Conservation (phyloP, 306 rosid species). For the Gleditsia sinensis region DNA sequence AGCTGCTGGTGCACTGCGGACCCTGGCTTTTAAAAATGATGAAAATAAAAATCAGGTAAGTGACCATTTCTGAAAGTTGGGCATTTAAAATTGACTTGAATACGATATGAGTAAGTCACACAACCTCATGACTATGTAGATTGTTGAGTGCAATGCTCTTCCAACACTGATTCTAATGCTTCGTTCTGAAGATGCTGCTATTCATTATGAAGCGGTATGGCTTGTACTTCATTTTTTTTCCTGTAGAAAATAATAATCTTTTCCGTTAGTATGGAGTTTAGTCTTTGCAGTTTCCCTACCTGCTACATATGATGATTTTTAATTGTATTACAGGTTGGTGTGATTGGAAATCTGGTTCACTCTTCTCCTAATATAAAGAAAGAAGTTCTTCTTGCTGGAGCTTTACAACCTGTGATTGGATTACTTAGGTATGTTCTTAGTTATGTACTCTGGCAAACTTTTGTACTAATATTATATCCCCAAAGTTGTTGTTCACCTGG, state of each 20-base stretch:
- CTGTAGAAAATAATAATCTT: conserved; percentile 6
- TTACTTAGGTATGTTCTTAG: conserved; percentile 61
- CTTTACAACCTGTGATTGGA: conserved; percentile 89
- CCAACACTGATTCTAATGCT: conserved; percentile 92
- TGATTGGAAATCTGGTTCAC: conserved; percentile 91
- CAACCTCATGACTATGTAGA: conserved; percentile 53
- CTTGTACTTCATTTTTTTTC: background rate
- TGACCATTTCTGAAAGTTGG: conserved; percentile 13
- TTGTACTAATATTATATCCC: background rate
- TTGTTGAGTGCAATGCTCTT: conserved; percentile 91
- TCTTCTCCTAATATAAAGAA: conserved; percentile 90
- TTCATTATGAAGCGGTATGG: conserved; percentile 90
- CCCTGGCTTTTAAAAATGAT: conserved; percentile 82
- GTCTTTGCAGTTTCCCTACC: conserved; percentile 21
- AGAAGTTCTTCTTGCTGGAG: conserved; percentile 93
- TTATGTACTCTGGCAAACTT: conserved; percentile 8
- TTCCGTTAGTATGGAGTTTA: conserved; percentile 4
- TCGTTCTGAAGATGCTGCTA: conserved; percentile 86
- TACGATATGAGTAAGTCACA: conserved; percentile 1
- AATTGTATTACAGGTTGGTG: conserved; percentile 73
- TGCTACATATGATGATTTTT: conserved; percentile 27
- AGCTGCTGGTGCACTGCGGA: conserved; percentile 89
- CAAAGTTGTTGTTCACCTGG: background rate
- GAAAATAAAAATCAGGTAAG: conserved; percentile 86
- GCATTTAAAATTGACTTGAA: conserved; percentile 10